Conservation (phyloP, 2,329 filamentous ascomycete genomes). For the Orbilia ellipsospora region DNA sequence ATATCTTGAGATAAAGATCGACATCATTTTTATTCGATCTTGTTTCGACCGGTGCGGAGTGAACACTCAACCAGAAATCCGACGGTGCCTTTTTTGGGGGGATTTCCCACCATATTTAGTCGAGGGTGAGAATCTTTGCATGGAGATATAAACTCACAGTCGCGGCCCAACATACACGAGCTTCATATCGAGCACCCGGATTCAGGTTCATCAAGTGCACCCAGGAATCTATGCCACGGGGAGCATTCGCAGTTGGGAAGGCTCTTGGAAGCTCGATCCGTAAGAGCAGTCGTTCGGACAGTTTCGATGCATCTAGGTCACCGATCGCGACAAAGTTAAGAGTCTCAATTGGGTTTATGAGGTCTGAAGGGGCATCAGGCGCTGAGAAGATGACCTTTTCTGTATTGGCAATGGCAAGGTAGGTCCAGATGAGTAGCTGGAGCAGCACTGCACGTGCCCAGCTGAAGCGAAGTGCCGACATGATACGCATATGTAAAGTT, state of each 20-base stretch:
- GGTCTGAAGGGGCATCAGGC: conserved; percentile 64
- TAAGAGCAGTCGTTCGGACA: conserved; percentile 28
- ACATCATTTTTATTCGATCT: conserved; percentile 63
- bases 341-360: conserved; percentile 67
- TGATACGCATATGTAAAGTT: too few species aligned
- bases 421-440: conserved; percentile 53
- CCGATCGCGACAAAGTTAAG: conserved; percentile 58
- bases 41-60: conserved; percentile 11
- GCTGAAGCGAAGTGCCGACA: too few species aligned
- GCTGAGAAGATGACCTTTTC: conserved; percentile 92
- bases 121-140: too few species aligned
- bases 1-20: conserved; percentile 76
- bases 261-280: conserved; percentile 37
- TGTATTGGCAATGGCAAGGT: conserved; percentile 72
- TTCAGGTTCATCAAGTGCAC: conserved; percentile 77
- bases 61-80: conserved; percentile 75
- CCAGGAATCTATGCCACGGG: conserved; percentile 77
- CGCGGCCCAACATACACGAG: conserved; percentile 92
- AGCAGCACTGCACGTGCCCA: background rate
- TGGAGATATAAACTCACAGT: conserved; percentile 71
- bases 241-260: conserved; percentile 71
- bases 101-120: conserved; percentile 3
- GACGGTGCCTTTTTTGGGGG: conserved; percentile 86
- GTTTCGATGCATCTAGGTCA: conserved; percentile 15
- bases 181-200: conserved; percentile 84